Evolutionary conservation across 2,329 filamentous ascomycete genomes (phyloP), one percentile per base, ranked within the genome.

Genomic region (Fusarium sp.): DNA sequence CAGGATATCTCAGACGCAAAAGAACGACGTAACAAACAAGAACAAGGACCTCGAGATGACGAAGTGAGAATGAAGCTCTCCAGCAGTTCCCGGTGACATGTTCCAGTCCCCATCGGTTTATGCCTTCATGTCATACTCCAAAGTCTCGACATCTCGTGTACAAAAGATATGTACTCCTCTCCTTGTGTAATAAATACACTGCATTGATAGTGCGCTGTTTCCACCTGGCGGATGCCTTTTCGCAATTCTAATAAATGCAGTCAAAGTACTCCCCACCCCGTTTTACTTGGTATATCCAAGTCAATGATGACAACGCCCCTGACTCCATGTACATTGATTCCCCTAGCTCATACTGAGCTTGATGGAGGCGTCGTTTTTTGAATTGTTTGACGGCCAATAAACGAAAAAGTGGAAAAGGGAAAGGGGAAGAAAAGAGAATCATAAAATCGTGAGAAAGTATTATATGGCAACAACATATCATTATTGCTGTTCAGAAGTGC

Each of bases 191-290:
- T 36, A 34, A 34, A 38, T 49, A 23, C 39, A 49, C 9, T 19
- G 3, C 11, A 9, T 2, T 11, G n/a, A n/a, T n/a, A 4, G 8
- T 43, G 17, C 44, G 52, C 56, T 43, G 39, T 26, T 19, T 53
- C 32, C 65, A 20, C 65, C 62, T 24, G n/a, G 34, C 38, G 45
- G 52, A 59, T 59, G 56, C 51, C 56, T 43, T 40, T 46, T 55
- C 20, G 48, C 62, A 45, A 32, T 67, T 69, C 65, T 68, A 59
- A 69, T 24, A 68, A 69, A 69, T 63, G 65, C 61, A 51, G 34
- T 34, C 32, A 63, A 61, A 54, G 36, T 39, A 43, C 53, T 63
- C 46, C 46, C 47, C 17, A 21, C 7, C 34, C 65, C 34, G 40
- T 50, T 68, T 66, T 68, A 19, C 39, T 49, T 58, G 52, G 23